Evolutionary conservation across 495 filamentous ascomycete species (phyloP).

Genomic region (Neohortaea acidophila): DNA sequence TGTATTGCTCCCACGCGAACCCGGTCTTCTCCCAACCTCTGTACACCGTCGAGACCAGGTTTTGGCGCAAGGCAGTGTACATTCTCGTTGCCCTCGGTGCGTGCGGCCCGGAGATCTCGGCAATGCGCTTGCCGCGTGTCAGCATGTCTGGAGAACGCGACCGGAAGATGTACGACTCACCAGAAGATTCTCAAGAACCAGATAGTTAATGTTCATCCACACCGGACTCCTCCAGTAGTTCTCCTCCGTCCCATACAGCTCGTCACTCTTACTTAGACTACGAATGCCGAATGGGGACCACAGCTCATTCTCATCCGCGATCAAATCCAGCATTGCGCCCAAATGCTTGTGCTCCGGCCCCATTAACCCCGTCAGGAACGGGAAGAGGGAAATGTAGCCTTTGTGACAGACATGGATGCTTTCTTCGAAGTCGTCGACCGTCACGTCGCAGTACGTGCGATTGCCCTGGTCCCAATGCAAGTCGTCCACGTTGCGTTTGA

Average conservation of each 20-base stretch:
- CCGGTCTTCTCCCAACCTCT: constrained; percentile 76
- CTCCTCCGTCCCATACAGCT: constrained; percentile 75
- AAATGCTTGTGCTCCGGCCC: constrained; percentile 55
- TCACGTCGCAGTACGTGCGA: constrained; percentile 84
- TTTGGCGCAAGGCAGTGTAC: constrained; percentile 62
- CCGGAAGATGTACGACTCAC: constrained; percentile 37
- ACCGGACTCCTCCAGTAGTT: constrained; percentile 96
- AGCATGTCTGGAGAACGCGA: constrained; percentile 6
- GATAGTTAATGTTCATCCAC: constrained; percentile 96
- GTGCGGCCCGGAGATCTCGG: constrained; percentile 47
- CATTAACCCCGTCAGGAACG: constrained; percentile 73
- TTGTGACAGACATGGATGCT: constrained; percentile 83
- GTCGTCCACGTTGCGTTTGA: constrained; percentile 78
- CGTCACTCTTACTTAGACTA: constrained; percentile 70
- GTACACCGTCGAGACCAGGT: constrained; percentile 81
- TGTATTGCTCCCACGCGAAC: constrained; percentile 98
- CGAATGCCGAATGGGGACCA: constrained; percentile 77
- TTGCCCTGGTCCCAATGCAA: constrained; percentile 75
- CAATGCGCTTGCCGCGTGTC: constrained; percentile 35
- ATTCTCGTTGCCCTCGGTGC: constrained; percentile 52
- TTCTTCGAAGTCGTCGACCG: constrained; percentile 91
- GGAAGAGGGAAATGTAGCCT: constrained; percentile 88
- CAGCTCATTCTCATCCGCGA: constrained; percentile 67
- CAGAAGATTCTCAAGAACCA: constrained; percentile 65
- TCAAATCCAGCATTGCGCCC: constrained; percentile 56